Base-by-base conservation (phyloP, 495 filamentous ascomycete species). In the Durotheca rogersii region DNA sequence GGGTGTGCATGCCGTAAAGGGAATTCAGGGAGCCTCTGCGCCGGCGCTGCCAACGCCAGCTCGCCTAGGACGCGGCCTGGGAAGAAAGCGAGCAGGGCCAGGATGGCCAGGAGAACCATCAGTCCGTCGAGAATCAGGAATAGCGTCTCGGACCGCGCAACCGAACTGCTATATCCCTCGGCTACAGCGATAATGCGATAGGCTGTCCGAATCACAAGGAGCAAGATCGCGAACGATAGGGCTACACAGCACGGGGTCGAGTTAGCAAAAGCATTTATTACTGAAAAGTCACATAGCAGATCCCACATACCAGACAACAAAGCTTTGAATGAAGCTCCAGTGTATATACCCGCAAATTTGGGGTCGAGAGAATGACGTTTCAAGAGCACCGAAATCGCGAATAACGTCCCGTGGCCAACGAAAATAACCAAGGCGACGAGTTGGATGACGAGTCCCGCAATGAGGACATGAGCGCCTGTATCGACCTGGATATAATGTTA, bases 381-480 rank as follows among this genome's bases (percentile, higher is more conserved):
- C 31, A 55, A 64, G 11, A 53, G 50, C 3, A 75, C 36, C 15
- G 58, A 31, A 15, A 65, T 52, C 19, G 66, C 65, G 33, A 68
- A 69, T 16, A 70, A 47, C 55, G 64, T 23, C 20, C 48, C 47
- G 42, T 58, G 40, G 15, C 65, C 4, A 60, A 47, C 38, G 38
- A 75, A 71, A 9, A 53, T 25, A 32, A 54, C 38, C 2, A 75
- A 56, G n/a, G 64, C 55, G 19, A 57, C 32, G 14, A 65, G 50
- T 47, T 73, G 72, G 27, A 76, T 42, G 27, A 53, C 68, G 6
- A 75, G 45, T 15, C 73, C 73, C 2, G 43, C 58, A 3, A 69
- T 25, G 11, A 73, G 58, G 11, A 73, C 50, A 15, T 40, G 54
- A 23, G 54, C n/a, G 6, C 66, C 71, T 25, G 61, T 60, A 14